These are phyloP conservation scores for Rhodotorula sp. DNA, from an alignment of 1,284 basidiomycete genomes.

Conservation along the genomic window DNA sequence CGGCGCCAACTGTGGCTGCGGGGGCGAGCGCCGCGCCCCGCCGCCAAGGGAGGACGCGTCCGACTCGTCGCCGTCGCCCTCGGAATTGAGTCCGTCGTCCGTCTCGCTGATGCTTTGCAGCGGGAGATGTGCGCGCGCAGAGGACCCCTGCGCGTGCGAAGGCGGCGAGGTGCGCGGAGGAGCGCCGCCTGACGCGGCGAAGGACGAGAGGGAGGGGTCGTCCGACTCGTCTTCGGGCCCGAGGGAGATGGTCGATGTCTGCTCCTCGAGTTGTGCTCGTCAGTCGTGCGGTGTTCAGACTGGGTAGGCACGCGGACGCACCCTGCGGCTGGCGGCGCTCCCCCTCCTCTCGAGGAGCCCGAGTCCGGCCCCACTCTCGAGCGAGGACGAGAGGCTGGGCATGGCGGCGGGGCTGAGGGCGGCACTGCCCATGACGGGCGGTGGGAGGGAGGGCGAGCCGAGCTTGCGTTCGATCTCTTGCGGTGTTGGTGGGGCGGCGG, in stretches of 20 bases:
- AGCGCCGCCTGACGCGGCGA: neutral
- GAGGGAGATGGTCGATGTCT: neutral
- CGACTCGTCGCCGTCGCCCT: slow-evolving; percentile 24
- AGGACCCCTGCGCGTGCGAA: too few species aligned
- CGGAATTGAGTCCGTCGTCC: slow-evolving; percentile 23
- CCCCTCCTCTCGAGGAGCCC: slow-evolving; percentile 6
- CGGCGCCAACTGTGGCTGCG: neutral
- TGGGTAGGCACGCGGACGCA: neutral
- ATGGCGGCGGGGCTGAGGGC: neutral
- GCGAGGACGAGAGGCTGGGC: neutral
- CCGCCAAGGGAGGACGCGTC: slow-evolving; percentile 30
- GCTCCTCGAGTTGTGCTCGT: too few species aligned
- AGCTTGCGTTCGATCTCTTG: slow-evolving; percentile 85
- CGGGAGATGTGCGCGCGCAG: neutral
- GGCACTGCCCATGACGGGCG: neutral
- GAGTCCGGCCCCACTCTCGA: slow-evolving; percentile 4
- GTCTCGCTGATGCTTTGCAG: slow-evolving; percentile 42
- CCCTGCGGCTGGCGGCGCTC: slow-evolving; percentile 13
- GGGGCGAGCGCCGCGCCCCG: neutral
- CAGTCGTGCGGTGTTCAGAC: too few species aligned
- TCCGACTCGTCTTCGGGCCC: slow-evolving; percentile 17
- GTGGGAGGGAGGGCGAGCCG: slow-evolving; percentile 24
- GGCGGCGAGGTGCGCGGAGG: neutral
- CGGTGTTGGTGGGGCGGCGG: slow-evolving; percentile 72
- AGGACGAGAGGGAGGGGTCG: neutral